Percentiles rank a stretch among this genome's conserved stretches.
Conservation (phyloP, 2,329 filamentous ascomycete species). For the Fusarium sp. region DNA sequence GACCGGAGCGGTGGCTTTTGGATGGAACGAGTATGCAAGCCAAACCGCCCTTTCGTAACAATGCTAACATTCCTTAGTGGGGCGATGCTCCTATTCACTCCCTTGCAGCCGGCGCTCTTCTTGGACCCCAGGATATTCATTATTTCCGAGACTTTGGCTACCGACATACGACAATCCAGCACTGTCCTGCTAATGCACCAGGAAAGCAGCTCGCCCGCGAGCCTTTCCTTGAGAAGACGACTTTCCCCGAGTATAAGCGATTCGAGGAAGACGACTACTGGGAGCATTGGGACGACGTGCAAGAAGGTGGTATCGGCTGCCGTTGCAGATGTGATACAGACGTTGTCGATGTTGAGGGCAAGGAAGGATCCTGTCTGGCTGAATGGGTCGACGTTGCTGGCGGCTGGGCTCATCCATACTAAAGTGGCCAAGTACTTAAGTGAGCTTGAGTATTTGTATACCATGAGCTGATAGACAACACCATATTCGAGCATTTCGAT, state of each 20-base stretch:
- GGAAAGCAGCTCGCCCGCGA: constrained; percentile 83
- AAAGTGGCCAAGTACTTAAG: constrained; percentile 8
- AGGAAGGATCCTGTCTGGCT: constrained; percentile 91
- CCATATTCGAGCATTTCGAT: constrained; percentile 15
- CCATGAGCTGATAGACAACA: not conserved
- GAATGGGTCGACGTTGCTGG: constrained; percentile 99
- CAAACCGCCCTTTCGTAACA: constrained; percentile 3
- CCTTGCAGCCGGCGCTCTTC: constrained; percentile 88
- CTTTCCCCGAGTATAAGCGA: constrained; percentile 82
- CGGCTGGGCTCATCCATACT: constrained; percentile 77
- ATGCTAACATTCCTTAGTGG: constrained; percentile 71
- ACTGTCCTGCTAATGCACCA: constrained; percentile 96
- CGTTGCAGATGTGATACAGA: constrained; percentile 97
- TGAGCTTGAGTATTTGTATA: not conserved
- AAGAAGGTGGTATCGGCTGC: constrained; percentile 97
- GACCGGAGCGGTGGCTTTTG: constrained; percentile 97
- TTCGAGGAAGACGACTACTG: constrained; percentile 96
- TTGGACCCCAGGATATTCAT: constrained; percentile 86
- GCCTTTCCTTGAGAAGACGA: constrained; percentile 85
- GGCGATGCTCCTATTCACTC: constrained; percentile 99
- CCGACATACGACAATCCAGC: constrained; percentile 97
- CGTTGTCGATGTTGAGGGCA: constrained; percentile 96
- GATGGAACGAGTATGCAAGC: constrained; percentile 86
- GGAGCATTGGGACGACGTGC: constrained; percentile 85
- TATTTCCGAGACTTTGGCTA: constrained; percentile 99